A percentile compares a stretch with the other conserved stretches of the same genome.
Conservation (phyloP, 2,329 filamentous ascomycete genomes). For the Xylaria sp. region DNA sequence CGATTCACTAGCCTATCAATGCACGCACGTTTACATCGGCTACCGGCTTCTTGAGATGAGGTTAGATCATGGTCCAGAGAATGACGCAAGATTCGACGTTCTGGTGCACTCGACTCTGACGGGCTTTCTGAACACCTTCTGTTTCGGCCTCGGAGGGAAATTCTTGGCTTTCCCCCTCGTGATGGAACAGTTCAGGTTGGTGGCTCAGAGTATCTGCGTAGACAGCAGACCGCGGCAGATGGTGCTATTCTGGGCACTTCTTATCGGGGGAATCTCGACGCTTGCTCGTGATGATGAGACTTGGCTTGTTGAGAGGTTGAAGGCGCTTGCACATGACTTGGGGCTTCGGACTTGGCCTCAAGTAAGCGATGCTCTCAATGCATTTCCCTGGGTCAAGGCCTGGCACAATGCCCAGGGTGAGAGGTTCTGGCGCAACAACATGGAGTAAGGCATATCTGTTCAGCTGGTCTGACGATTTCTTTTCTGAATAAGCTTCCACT, state of each 20-base stretch:
- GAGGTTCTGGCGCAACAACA: slow-evolving; percentile 12
- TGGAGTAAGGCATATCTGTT: background rate
- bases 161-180: slow-evolving; percentile 4
- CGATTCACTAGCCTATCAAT: slow-evolving; percentile 14
- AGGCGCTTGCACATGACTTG: slow-evolving; percentile 4
- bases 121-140: slow-evolving; percentile 22
- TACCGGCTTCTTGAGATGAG: slow-evolving; percentile 20
- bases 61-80: background rate
- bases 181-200: background rate
- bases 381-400: slow-evolving; percentile 25
- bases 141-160: slow-evolving; percentile 18
- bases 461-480: background rate
- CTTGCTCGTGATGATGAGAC: slow-evolving; percentile 8
- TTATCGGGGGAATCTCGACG: slow-evolving; percentile 18
- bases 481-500: too few relatives aligned
- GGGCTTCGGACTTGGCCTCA: slow-evolving; percentile 14
- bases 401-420: slow-evolving; percentile 16
- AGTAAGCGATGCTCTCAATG: slow-evolving; percentile 2
- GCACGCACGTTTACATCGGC: slow-evolving; percentile 11
- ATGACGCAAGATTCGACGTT: background rate
- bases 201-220: background rate
- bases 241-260: slow-evolving; percentile 21
- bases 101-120: slow-evolving; percentile 11
- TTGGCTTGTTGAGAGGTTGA: slow-evolving; percentile 19
- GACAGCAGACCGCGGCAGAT: background rate